phyloP scores from a whole-genome alignment of 371 early-diverging fungal genomes.

The Mortierella sp. region DNA sequence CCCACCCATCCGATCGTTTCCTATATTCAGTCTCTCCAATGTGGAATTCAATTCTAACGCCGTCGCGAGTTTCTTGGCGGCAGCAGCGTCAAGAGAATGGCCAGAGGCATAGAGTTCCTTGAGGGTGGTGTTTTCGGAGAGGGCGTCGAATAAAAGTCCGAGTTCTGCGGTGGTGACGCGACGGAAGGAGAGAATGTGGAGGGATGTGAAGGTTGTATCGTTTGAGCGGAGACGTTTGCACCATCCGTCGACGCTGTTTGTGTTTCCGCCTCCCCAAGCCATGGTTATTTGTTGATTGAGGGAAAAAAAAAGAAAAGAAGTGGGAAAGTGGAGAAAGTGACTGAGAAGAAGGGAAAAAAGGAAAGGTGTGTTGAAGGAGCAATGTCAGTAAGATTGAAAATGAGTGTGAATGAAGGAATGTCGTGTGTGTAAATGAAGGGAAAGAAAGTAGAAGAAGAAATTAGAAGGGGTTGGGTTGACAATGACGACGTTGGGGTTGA shows the following conservation, averaged over 20 bases:
- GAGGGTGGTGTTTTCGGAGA: constrained; percentile 63
- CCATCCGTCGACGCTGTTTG: constrained; percentile 69
- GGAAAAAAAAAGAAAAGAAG: not conserved
- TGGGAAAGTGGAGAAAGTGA: not conserved
- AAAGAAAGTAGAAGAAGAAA: constrained; percentile 6
- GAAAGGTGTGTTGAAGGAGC: not conserved
- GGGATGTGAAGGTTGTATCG: constrained; percentile 64
- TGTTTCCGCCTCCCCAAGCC: constrained; percentile 74
- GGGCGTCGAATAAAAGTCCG: constrained; percentile 63
- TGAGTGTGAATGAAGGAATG: not conserved
- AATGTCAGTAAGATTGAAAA: not conserved
- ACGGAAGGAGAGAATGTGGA: constrained; percentile 75
- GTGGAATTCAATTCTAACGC: constrained; percentile 67
- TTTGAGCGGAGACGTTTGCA: constrained; percentile 68
- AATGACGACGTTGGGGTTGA: not conserved
- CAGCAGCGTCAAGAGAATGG: constrained; percentile 60
- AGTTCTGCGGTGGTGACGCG: constrained; percentile 64
- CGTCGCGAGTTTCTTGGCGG: constrained; percentile 60
- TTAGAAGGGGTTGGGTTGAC: not conserved
- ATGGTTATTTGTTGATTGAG: constrained; percentile 41
- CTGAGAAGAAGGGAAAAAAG: not conserved
- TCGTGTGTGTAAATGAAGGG: not conserved
- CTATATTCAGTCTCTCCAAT: constrained; percentile 64
- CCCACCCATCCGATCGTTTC: constrained; percentile 61
- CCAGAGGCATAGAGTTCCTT: constrained; percentile 71